Base-by-base conservation (phyloP, 768 basidiomycete species). In the Podaxis sp. region DNA sequence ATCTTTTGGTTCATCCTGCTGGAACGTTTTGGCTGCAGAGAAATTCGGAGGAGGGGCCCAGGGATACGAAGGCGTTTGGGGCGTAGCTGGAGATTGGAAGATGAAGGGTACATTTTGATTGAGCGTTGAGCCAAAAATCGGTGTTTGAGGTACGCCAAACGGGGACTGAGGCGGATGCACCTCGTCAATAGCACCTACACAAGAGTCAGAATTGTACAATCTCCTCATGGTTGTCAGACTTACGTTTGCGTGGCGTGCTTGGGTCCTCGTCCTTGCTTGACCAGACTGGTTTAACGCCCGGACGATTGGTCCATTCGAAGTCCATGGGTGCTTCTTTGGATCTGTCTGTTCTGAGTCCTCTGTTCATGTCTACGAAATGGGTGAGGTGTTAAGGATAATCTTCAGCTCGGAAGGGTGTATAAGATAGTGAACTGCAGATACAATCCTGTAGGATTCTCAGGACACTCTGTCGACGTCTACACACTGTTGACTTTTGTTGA, bases 291-390 rank as follows among this genome's bases (percentile, higher is more conserved):
- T 79, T 84, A 61, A 80, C 75, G 40, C 74, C 71, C 59, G 84
- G 82, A 26, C 91, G 82, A 67, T 87, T 85, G 8, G 92, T 93
- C 78, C 88, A 93, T 72, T 93, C 86, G 74, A 87, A 95, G 74
- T 95, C 92, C 93, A 95, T 95, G 3, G 93, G 93, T 2, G 88
- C 90, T 71, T 93, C 93, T 54, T 79, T 90, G 12, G 88, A 89
- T 68, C 88, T 82, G 59, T 77, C 72, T 57, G 68, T 58, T 57
- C 70, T 68, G 49, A 63, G 58, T 33, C 62, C 63, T 59, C 64
- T 59, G 60, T 65, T 62, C 68, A 69, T 69, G 33, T 46, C n/a
- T 17, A 19, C n/a, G 7, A 22, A 17, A 22, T 46, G 9, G 19
- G 6, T 17, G 5, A 46, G 44, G 15, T 3, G n/a, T 22, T n/a